A percentile compares a stretch with the other conserved stretches of the same genome.
Conservation (phyloP, 2,329 filamentous ascomycete species). For the Bimuria novae-zelandiae region DNA sequence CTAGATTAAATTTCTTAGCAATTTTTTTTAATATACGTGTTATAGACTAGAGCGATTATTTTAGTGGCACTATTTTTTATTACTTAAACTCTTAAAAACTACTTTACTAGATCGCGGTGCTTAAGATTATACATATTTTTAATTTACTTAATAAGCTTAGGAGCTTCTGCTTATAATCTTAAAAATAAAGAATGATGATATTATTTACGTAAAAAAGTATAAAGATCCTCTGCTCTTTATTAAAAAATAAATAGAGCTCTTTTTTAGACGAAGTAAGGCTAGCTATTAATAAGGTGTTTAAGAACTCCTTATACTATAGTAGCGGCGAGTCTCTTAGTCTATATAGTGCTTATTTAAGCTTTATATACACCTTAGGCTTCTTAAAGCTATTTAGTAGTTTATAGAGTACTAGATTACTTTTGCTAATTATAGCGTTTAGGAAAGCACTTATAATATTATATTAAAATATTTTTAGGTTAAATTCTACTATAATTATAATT, state of each 20-base stretch:
- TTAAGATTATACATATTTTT: background rate
- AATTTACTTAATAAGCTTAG: background rate
- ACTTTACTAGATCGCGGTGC: background rate
- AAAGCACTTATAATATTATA: background rate
- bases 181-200: background rate
- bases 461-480: background rate
- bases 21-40: background rate
- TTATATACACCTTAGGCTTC: no score
- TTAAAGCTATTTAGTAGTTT: no score
- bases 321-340: no score
- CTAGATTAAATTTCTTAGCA: background rate
- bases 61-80: background rate
- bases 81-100: background rate
- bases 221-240: no score
- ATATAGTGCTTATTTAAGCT: no score
- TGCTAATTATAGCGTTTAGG: background rate
- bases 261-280: no score
- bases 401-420: background rate
- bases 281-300: no score
- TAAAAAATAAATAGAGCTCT: no score
- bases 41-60: background rate
- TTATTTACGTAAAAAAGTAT: no score
- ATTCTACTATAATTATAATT: no score
- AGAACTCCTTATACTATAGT: no score
- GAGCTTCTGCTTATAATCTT: background rate